These are phyloP conservation scores for Mycotypha africana DNA, from an alignment of 371 early-diverging fungal species.

Conservation along the genomic window DNA sequence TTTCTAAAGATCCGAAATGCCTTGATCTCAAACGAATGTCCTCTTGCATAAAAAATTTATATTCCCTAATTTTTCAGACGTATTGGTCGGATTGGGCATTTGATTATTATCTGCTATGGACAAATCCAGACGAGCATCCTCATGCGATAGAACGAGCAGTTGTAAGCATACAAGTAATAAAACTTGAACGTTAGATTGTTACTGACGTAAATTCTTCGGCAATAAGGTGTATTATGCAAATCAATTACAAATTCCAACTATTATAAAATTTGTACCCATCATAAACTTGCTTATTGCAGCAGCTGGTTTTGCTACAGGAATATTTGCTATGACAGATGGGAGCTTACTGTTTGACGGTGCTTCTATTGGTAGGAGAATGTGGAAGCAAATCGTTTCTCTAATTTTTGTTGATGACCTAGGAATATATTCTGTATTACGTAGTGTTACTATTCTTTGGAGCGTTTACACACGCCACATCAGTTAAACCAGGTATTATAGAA, in stretches of 20 bases:
- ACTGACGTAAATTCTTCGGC: no score
- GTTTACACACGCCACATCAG: slow-evolving; percentile 33
- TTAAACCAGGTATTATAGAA: slow-evolving; percentile 35
- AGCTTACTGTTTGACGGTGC: slow-evolving; percentile 45
- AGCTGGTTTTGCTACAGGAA: slow-evolving; percentile 34
- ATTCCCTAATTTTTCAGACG: slow-evolving; percentile 16
- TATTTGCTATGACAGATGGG: slow-evolving; percentile 34
- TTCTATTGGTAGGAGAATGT: slow-evolving; percentile 36
- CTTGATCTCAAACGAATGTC: no score
- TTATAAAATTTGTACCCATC: slow-evolving; percentile 38
- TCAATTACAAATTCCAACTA: slow-evolving; percentile 31
- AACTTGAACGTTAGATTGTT: neutral
- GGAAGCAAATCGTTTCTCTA: no score
- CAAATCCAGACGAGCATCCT: slow-evolving; percentile 29
- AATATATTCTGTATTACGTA: no score
- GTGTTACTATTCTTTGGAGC: slow-evolving; percentile 38
- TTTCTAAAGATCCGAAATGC: no score
- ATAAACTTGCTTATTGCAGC: slow-evolving; percentile 38
- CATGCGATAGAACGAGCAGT: slow-evolving; percentile 30
- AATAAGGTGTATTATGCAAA: slow-evolving; percentile 34
- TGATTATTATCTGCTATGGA: slow-evolving; percentile 37
- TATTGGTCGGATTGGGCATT: slow-evolving; percentile 48
- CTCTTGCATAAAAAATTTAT: neutral
- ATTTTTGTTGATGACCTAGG: neutral
- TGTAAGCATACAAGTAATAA: slow-evolving; percentile 13